A percentile compares a stretch with the other conserved stretches of the same genome.
phyloP scores from a whole-genome alignment of 2,329 filamentous ascomycete genomes.

The Colletotrichum sansevieriae region DNA sequence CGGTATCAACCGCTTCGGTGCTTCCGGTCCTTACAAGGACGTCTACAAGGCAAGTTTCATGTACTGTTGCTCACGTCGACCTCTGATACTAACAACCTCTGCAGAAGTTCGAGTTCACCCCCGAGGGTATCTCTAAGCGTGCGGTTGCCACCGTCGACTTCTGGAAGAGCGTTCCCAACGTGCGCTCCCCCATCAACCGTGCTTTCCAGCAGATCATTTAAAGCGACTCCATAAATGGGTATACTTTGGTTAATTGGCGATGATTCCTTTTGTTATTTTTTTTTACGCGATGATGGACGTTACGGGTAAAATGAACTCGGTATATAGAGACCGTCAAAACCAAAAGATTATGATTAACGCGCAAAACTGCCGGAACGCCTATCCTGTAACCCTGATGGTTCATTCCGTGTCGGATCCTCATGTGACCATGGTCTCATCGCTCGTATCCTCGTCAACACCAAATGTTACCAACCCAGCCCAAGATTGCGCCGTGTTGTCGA shows the following conservation, averaged over 20 bases:
- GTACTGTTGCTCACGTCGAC: neutral
- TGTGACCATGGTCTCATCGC: conserved; percentile 27
- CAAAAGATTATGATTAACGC: conserved; percentile 43
- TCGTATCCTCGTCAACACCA: conserved; percentile 28
- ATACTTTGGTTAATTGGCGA: conserved; percentile 40
- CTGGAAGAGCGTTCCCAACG: conserved; percentile 92
- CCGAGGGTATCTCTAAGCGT: conserved; percentile 96
- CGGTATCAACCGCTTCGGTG: conserved; percentile 98
- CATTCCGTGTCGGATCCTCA: conserved; percentile 15
- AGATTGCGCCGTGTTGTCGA: neutral
- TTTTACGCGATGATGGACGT: conserved; percentile 40
- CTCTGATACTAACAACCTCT: conserved; percentile 53
- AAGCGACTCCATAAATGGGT: conserved; percentile 45
- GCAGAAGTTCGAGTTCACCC: conserved; percentile 99
- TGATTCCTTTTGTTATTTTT: conserved; percentile 27
- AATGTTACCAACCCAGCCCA: conserved; percentile 8
- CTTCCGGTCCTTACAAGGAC: conserved; percentile 96
- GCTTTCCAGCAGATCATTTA: conserved; percentile 98
- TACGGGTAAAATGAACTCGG: conserved; percentile 41
- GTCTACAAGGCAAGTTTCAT: conserved; percentile 83
- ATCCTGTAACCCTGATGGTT: conserved; percentile 16
- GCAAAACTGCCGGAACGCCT: conserved; percentile 31
- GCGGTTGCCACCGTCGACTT: conserved; percentile 93
- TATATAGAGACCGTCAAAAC: conserved; percentile 42
- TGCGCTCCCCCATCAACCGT: conserved; percentile 95